Evolutionary conservation across 768 basidiomycete species (phyloP).

Genomic region (Lentinula sp.): DNA sequence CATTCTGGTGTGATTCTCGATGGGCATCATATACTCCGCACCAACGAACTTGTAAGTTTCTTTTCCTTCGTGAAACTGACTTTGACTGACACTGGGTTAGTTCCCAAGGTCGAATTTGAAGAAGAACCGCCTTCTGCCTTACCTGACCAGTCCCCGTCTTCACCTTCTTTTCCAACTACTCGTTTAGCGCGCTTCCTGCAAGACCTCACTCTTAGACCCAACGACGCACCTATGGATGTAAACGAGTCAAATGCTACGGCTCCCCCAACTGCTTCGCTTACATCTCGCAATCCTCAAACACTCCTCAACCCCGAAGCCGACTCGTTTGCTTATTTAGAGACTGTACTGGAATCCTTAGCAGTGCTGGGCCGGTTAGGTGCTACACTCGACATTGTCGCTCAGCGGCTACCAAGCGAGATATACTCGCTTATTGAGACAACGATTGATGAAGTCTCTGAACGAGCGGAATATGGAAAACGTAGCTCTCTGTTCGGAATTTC

Average conservation of each 20-base stretch:
- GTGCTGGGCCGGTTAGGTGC: slow-evolving; percentile 84
- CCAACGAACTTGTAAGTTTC: slow-evolving; percentile 63
- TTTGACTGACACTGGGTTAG: slow-evolving; percentile 25
- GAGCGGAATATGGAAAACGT: slow-evolving; percentile 72
- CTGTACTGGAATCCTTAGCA: slow-evolving; percentile 86
- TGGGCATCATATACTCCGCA: slow-evolving; percentile 83
- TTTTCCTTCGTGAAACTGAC: slow-evolving; percentile 8
- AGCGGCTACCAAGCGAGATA: slow-evolving; percentile 79
- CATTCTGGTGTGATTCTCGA: slow-evolving; percentile 90
- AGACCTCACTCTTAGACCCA: slow-evolving; percentile 62
- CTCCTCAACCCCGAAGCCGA: slow-evolving; percentile 79
- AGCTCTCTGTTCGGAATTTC: slow-evolving; percentile 29
- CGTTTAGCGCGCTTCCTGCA: slow-evolving; percentile 60
- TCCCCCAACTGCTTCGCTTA: not conserved
- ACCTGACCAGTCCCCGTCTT: slow-evolving; percentile 30
- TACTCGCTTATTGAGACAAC: slow-evolving; percentile 82
- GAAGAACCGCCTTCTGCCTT: slow-evolving; percentile 28
- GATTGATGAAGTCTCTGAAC: slow-evolving; percentile 86
- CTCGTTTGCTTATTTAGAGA: slow-evolving; percentile 91
- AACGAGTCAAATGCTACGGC: slow-evolving; percentile 27
- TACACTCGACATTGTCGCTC: slow-evolving; percentile 76
- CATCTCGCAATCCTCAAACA: not conserved
- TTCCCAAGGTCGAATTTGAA: slow-evolving; percentile 63
- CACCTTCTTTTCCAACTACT: slow-evolving; percentile 33
- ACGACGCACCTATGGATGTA: slow-evolving; percentile 70